phyloP scores from a whole-genome alignment of 1,284 basidiomycete genomes.

The Marasmius fiardii region DNA sequence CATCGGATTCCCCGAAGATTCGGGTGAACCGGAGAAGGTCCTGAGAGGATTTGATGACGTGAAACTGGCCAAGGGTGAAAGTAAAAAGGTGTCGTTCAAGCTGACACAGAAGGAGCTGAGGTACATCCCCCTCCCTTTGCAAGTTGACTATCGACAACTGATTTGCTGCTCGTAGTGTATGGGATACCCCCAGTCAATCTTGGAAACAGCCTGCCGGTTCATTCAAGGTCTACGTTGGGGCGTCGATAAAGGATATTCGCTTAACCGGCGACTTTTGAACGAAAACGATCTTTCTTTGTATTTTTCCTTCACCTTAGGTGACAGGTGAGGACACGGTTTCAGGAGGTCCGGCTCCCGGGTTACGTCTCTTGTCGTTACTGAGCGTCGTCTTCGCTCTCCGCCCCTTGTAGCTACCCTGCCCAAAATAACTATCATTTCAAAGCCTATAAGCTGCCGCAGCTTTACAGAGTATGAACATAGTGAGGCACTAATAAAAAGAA shows the following conservation, averaged over 20 bases:
- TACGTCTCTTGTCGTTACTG: no score
- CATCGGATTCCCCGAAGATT: conserved; percentile 42
- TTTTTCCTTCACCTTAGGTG: no score
- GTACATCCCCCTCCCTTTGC: conserved; percentile 3
- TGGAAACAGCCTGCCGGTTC: conserved; percentile 15
- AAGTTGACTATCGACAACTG: not conserved
- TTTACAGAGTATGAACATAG: no score
- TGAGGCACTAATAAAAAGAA: no score
- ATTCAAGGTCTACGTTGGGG: conserved; percentile 15
- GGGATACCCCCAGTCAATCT: conserved; percentile 12
- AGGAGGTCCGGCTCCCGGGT: no score
- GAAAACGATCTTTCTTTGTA: no score
- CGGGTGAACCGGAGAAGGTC: conserved; percentile 29
- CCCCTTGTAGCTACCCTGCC: no score
- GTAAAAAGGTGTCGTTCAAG: conserved; percentile 11
- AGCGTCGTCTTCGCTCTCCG: no score
- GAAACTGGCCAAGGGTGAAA: conserved; percentile 10
- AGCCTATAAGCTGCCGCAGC: no score
- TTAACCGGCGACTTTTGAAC: conserved; percentile 11
- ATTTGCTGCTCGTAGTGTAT: conserved; percentile 10
- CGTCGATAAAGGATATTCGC: conserved; percentile 17
- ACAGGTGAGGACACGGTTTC: no score
- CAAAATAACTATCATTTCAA: no score
- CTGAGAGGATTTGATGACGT: conserved; percentile 36
- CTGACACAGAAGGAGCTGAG: conserved; percentile 15